Conservation (phyloP, 768 basidiomycete species). For the Psilocybe tampanensis region DNA sequence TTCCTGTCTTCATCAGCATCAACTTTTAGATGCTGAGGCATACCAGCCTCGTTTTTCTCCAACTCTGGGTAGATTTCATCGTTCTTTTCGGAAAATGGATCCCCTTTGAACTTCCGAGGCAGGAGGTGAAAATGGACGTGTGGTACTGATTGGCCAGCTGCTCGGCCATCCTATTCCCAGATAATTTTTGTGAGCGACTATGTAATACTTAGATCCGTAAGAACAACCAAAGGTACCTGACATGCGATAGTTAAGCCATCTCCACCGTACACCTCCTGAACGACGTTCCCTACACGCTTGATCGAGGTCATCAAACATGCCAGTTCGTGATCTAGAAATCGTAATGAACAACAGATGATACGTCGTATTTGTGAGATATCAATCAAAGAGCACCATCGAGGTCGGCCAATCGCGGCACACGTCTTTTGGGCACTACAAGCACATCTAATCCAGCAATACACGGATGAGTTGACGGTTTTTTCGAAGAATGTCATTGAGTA, state of each 20-base stretch:
- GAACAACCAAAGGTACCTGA: constrained; percentile 55
- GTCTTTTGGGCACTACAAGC: constrained; percentile 58
- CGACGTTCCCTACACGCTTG: constrained; percentile 73
- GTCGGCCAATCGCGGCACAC: constrained; percentile 58
- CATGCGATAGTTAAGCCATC: constrained; percentile 87
- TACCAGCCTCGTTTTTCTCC: constrained; percentile 55
- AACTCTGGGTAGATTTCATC: constrained; percentile 83
- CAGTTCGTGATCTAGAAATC: constrained; percentile 59
- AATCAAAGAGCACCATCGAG: constrained; percentile 42
- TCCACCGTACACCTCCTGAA: constrained; percentile 82
- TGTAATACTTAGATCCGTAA: background rate
- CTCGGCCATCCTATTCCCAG: constrained; percentile 71
- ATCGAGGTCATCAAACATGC: constrained; percentile 80
- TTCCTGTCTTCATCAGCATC: constrained; percentile 70
- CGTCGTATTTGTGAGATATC: background rate
- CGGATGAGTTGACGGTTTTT: background rate
- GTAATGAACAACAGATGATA: background rate
- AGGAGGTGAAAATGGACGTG: constrained; percentile 98
- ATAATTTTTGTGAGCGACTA: background rate
- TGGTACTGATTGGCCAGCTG: constrained; percentile 78
- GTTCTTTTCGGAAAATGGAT: constrained; percentile 62
- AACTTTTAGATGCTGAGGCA: constrained; percentile 46
- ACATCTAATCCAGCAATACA: constrained; percentile 48
- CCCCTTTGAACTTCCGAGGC: constrained; percentile 74
- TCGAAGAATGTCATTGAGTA: background rate